Percentiles rank a stretch among this genome's conserved stretches.
These are phyloP conservation scores for Diaporthe capsici DNA, from an alignment of 2,329 filamentous ascomycete species.

Conservation along the genomic window DNA sequence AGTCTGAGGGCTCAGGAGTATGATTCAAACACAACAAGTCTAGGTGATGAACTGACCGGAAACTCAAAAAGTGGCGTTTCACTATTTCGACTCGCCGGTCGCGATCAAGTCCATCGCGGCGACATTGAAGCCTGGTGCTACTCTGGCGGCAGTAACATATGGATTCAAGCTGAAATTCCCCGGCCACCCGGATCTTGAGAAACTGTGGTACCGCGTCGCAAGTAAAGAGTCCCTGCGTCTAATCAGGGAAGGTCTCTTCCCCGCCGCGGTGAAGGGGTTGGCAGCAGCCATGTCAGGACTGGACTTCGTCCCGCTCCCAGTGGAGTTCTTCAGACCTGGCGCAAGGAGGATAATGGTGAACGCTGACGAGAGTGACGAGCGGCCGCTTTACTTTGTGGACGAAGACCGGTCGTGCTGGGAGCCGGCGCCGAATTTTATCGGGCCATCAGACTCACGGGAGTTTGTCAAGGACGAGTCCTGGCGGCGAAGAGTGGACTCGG, in stretches of 20 bases:
- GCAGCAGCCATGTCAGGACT: constrained; percentile 41
- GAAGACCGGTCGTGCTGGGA: constrained; percentile 36
- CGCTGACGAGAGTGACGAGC: constrained; percentile 1
- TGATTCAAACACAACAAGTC: background rate
- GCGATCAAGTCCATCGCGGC: constrained; percentile 41
- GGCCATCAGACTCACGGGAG: constrained; percentile 5
- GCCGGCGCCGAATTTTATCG: constrained; percentile 26
- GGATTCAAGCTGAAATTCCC: constrained; percentile 44
- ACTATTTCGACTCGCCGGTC: constrained; percentile 42
- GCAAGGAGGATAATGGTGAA: constrained; percentile 41
- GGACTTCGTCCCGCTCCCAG: constrained; percentile 41
- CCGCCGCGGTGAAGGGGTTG: constrained; percentile 42
- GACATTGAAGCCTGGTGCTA: constrained; percentile 42
- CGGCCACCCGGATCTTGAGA: constrained; percentile 24
- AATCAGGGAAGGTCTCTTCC: constrained; percentile 43
- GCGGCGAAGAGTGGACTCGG: constrained; percentile 41
- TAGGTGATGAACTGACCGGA: background rate
- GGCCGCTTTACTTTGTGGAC: constrained; percentile 42
- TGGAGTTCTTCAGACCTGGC: constrained; percentile 41
- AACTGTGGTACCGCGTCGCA: constrained; percentile 40
- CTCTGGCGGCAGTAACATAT: constrained; percentile 42
- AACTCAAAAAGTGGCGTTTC: constrained; percentile 42
- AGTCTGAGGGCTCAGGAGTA: background rate
- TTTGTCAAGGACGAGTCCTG: constrained; percentile 38
- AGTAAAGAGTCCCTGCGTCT: constrained; percentile 42